Percentiles rank a stretch among this genome's conserved stretches.
Evolutionary conservation across 768 basidiomycete genomes (phyloP).

Genomic region (Suillus lakei): DNA sequence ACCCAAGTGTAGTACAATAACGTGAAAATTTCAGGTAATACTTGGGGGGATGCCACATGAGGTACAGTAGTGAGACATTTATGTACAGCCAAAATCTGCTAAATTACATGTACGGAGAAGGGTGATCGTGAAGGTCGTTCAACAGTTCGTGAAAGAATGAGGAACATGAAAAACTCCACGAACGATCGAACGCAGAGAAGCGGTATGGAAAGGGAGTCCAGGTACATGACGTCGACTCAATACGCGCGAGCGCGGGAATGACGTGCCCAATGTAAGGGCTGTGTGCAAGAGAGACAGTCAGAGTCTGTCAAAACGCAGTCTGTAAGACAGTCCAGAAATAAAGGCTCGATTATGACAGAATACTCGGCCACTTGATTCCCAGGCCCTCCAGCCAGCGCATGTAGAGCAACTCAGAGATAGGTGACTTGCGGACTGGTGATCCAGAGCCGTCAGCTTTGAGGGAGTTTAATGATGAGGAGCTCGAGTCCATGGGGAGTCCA

Average conservation of each 20-base stretch:
- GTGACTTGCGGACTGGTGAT: conserved; percentile 67
- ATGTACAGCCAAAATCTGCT: neutral
- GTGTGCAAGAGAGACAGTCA: neutral
- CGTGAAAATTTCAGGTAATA: neutral
- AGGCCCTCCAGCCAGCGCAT: conserved; percentile 96
- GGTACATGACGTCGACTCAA: neutral
- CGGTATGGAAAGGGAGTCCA: conserved; percentile 9
- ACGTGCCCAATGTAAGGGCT: neutral
- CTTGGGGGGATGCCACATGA: neutral
- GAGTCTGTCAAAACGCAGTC: neutral
- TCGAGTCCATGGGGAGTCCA: conserved; percentile 46
- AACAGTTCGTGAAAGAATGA: conserved; percentile 19
- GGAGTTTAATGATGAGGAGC: conserved; percentile 29
- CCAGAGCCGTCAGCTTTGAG: conserved; percentile 44
- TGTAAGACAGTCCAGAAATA: neutral
- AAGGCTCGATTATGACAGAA: conserved; percentile 42
- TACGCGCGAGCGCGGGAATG: neutral
- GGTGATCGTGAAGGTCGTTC: conserved; percentile 1
- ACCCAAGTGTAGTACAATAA: neutral
- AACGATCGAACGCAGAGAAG: conserved; percentile 8
- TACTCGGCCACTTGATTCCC: conserved; percentile 87
- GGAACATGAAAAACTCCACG: conserved; percentile 10
- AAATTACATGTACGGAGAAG: neutral
- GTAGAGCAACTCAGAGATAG: conserved; percentile 95
- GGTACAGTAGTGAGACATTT: conserved; percentile 3